Conservation (phyloP, 2,329 filamentous ascomycete species). For the Colletotrichum cereale region DNA sequence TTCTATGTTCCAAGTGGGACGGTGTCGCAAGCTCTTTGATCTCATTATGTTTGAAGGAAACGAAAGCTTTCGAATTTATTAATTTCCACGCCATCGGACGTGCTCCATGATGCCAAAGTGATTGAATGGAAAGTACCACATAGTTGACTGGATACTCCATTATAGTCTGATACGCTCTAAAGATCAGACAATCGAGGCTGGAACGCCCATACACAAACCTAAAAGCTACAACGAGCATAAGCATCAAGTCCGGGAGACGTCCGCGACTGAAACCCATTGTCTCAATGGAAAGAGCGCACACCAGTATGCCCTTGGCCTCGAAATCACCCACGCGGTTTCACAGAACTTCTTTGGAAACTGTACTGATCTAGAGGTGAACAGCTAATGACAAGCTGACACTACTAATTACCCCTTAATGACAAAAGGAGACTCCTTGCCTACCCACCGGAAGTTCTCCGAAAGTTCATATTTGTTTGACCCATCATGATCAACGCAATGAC, state of each 20-base stretch:
- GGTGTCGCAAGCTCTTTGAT: not conserved
- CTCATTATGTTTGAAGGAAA: no score
- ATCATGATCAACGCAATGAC: not conserved
- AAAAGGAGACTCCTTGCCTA: not conserved
- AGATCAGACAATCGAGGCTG: not conserved
- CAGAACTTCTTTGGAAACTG: not conserved
- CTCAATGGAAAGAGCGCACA: constrained; percentile 6
- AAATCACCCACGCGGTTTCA: constrained; percentile 25
- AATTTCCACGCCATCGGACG: not conserved
- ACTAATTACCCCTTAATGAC: not conserved
- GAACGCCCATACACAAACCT: not conserved
- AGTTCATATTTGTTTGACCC: not conserved
- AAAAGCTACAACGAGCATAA: constrained; percentile 4
- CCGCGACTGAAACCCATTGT: no score
- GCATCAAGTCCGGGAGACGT: constrained; percentile 15
- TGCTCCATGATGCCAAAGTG: not conserved
- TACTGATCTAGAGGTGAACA: constrained; percentile 18
- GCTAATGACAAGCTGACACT: not conserved
- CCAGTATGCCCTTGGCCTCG: not conserved
- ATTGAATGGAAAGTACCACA: no score
- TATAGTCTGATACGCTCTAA: not conserved
- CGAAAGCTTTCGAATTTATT: not conserved
- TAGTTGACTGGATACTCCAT: no score
- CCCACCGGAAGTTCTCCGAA: not conserved
- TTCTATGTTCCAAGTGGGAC: constrained; percentile 1